A percentile compares a stretch with the other conserved stretches of the same genome.
Evolutionary conservation across 495 filamentous ascomycete genomes (phyloP).

Genomic region (Xylaria acuta): DNA sequence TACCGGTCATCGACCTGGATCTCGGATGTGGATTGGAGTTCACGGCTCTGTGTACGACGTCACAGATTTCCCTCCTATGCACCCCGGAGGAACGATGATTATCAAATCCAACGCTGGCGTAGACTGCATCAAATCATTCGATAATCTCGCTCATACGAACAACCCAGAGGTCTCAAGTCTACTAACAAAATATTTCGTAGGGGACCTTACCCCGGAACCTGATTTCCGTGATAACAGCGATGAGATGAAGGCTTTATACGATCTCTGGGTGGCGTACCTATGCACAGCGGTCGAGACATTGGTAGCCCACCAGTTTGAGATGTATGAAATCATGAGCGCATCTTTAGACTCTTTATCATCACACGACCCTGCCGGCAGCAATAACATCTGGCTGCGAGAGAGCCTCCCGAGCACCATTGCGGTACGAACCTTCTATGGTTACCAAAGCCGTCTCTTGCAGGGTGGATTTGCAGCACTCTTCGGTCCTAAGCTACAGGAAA

Average conservation of each 20-base stretch:
- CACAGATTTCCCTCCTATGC: slow-evolving; percentile 57
- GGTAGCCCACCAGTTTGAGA: slow-evolving; percentile 57
- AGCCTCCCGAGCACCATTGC: slow-evolving; percentile 53
- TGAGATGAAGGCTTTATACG: slow-evolving; percentile 47
- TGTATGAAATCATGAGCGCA: slow-evolving; percentile 55
- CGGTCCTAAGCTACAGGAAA: slow-evolving; percentile 54
- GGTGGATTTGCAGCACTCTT: slow-evolving; percentile 57
- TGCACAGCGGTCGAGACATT: slow-evolving; percentile 55
- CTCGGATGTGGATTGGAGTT: slow-evolving; percentile 59
- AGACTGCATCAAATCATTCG: slow-evolving; percentile 58
- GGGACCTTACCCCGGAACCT: slow-evolving; percentile 54
- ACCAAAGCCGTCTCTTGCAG: slow-evolving; percentile 58
- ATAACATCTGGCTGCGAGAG: slow-evolving; percentile 53
- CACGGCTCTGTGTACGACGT: slow-evolving; percentile 59
- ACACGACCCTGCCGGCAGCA: slow-evolving; percentile 24
- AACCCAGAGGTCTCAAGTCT: slow-evolving; percentile 58
- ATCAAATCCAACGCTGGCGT: slow-evolving; percentile 59
- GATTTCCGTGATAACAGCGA: slow-evolving; percentile 50
- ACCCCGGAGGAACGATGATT: slow-evolving; percentile 57
- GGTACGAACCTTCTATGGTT: slow-evolving; percentile 57
- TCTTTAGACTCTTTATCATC: slow-evolving; percentile 35
- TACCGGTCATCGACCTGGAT: slow-evolving; percentile 55
- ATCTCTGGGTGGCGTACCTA: slow-evolving; percentile 55
- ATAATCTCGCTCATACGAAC: slow-evolving; percentile 58
- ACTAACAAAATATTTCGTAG: slow-evolving; percentile 60